Evolutionary conservation across 306 rosid genomes (phyloP).

Genomic region (Cercis canadensis): DNA sequence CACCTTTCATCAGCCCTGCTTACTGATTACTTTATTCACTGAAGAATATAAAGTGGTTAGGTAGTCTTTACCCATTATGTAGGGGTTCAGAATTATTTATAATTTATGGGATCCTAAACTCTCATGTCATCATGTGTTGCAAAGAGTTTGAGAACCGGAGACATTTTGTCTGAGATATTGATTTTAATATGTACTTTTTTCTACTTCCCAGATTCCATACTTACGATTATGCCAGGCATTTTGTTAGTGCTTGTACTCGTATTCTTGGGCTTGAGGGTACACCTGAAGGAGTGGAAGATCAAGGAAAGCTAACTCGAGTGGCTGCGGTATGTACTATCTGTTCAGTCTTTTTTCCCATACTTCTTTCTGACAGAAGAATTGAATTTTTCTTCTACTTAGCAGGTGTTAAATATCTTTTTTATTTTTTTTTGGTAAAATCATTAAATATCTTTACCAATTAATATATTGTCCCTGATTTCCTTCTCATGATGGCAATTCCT

Average conservation of each 20-base stretch:
- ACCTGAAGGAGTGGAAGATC: conserved; percentile 99
- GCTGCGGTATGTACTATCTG: conserved; percentile 76
- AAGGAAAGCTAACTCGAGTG: conserved; percentile 92
- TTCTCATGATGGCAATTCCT: conserved; percentile 40
- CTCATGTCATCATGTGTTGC: not conserved
- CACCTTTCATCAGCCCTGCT: not conserved
- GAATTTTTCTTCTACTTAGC: conserved; percentile 16
- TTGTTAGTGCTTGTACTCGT: conserved; percentile 97
- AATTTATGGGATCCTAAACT: not conserved
- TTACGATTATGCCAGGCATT: conserved; percentile 97
- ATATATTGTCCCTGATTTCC: conserved; percentile 33
- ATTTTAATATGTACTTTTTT: conserved; percentile 21
- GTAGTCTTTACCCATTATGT: not conserved
- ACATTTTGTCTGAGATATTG: conserved; percentile 7
- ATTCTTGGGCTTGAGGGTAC: conserved; percentile 96
- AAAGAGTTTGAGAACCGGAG: conserved; percentile 1
- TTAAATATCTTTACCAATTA: no score
- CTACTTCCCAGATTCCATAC: conserved; percentile 82
- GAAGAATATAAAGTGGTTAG: conserved; percentile 9
- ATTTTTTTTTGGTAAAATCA: no score
- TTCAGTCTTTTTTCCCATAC: conserved; percentile 31
- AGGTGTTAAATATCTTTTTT: conserved; percentile 36
- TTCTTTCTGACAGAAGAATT: conserved; percentile 26
- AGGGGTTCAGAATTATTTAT: not conserved
- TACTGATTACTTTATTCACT: conserved; percentile 7